Evolutionary conservation across 2,329 filamentous ascomycete species (phyloP).

Genomic region (Cercospora zeae-maydis): DNA sequence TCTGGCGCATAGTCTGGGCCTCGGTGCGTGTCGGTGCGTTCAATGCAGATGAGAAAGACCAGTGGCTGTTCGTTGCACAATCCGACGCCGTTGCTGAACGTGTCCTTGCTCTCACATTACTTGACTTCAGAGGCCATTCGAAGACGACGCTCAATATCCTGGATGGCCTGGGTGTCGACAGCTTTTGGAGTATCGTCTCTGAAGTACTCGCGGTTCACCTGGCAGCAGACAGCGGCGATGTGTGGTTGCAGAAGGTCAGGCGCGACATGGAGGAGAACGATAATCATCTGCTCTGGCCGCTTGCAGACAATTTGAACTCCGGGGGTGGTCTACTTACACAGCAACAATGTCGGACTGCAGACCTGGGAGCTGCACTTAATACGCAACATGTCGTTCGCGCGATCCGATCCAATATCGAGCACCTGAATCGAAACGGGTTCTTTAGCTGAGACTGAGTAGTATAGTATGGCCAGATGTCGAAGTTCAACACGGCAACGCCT

Average conservation of each 20-base stretch:
- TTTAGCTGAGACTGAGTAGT: too few species aligned
- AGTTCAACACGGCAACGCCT: too few species aligned
- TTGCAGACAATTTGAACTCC: background rate
- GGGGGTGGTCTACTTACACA: background rate
- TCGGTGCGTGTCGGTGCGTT: background rate
- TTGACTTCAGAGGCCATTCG: background rate
- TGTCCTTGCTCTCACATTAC: background rate
- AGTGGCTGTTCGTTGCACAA: background rate
- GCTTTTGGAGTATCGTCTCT: background rate
- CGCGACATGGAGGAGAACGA: background rate
- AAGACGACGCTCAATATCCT: background rate
- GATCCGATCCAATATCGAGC: too few species aligned
- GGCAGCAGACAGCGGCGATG: background rate
- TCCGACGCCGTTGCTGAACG: background rate
- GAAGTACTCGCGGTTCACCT: background rate
- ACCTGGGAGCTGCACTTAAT: too few species aligned
- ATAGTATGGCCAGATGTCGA: too few species aligned
- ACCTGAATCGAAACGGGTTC: too few species aligned
- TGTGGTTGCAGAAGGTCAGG: background rate
- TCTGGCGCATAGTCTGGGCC: slow-evolving; percentile 8
- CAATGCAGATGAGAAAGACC: background rate
- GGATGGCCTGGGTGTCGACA: background rate
- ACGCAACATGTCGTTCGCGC: too few species aligned
- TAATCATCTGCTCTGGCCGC: background rate
- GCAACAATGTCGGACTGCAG: too few species aligned